phyloP scores from a whole-genome alignment of 352 stramenopile genomes.

The Phytopythium montanum region DNA sequence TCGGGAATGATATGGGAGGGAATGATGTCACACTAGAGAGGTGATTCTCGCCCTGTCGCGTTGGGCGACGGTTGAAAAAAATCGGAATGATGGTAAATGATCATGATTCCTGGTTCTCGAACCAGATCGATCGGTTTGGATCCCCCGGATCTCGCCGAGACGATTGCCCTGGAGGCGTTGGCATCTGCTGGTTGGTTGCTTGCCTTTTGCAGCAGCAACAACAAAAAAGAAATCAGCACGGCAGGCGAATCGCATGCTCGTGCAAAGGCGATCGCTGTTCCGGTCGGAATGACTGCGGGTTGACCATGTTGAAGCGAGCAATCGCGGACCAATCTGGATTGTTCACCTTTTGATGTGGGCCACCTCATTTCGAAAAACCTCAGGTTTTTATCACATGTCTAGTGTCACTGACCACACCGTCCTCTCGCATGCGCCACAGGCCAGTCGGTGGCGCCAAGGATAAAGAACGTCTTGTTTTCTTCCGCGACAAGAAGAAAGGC shows the following conservation, averaged over 20 bases:
- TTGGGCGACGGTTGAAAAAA: conserved; percentile 3
- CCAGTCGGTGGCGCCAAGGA: conserved; percentile 2
- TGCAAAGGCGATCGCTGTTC: too few relatives aligned
- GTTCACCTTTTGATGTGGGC: neutral
- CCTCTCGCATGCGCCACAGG: neutral
- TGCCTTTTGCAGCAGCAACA: neutral
- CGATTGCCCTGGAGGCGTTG: neutral
- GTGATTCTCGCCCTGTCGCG: neutral
- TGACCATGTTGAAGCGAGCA: neutral
- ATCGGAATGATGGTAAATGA: conserved; percentile 6
- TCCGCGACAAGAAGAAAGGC: conserved; percentile 5
- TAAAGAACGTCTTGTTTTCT: neutral
- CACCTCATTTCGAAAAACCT: neutral
- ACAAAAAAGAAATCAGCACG: neutral
- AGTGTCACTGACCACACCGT: neutral
- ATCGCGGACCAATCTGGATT: neutral
- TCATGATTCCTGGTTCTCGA: conserved; percentile 3
- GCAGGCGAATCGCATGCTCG: neutral
- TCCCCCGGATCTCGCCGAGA: neutral
- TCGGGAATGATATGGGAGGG: neutral
- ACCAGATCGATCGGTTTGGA: conserved; percentile 4
- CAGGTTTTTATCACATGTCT: conserved; percentile 6
- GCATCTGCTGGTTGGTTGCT: neutral
- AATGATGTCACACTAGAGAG: neutral
- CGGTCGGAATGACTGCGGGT: neutral